phyloP scores from a whole-genome alignment of 192 early-diverging fungal species.

The Ramicandelaber brevisporus region DNA sequence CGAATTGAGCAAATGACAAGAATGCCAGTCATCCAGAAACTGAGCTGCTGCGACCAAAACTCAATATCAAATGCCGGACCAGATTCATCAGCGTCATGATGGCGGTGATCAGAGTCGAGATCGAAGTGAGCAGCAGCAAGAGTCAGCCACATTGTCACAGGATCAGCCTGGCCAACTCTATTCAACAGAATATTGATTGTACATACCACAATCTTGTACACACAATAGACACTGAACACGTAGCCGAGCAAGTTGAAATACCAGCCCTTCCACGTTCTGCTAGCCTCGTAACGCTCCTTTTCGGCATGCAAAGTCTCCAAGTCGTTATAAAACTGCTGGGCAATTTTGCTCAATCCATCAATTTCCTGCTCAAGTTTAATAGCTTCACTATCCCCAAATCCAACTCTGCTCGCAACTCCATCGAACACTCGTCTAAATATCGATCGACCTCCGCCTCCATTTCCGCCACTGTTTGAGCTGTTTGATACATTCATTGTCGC shows the following conservation, averaged over 20 bases:
- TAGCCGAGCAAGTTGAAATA: constrained; percentile 61
- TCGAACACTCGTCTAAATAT: constrained; percentile 10
- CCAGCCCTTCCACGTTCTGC: constrained; percentile 50
- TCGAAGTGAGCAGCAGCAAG: constrained; percentile 35
- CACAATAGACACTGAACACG: constrained; percentile 70
- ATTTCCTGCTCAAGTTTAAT: constrained; percentile 15
- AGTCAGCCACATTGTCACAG: constrained; percentile 54
- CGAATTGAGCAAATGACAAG: constrained; percentile 78
- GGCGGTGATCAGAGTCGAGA: constrained; percentile 12
- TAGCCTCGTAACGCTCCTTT: constrained; percentile 22
- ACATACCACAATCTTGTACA: constrained; percentile 70
- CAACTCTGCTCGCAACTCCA: constrained; percentile 4
- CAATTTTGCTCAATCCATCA: constrained; percentile 26
- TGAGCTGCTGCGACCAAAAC: constrained; percentile 77
- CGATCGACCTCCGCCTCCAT: constrained; percentile 1
- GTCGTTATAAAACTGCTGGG: constrained; percentile 43
- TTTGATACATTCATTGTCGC: too few relatives aligned
- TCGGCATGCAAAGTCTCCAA: constrained; percentile 65
- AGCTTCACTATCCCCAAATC: constrained; percentile 4
- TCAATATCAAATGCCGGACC: constrained; percentile 44
- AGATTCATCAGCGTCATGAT: too few relatives aligned
- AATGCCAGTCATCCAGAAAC: constrained; percentile 72
- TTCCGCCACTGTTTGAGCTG: constrained; percentile 6
- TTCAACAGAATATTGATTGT: constrained; percentile 53
- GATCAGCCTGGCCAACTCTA: constrained; percentile 47